Evolutionary conservation across 768 basidiomycete genomes (phyloP).

Genomic region (Rhizopogon rudus): DNA sequence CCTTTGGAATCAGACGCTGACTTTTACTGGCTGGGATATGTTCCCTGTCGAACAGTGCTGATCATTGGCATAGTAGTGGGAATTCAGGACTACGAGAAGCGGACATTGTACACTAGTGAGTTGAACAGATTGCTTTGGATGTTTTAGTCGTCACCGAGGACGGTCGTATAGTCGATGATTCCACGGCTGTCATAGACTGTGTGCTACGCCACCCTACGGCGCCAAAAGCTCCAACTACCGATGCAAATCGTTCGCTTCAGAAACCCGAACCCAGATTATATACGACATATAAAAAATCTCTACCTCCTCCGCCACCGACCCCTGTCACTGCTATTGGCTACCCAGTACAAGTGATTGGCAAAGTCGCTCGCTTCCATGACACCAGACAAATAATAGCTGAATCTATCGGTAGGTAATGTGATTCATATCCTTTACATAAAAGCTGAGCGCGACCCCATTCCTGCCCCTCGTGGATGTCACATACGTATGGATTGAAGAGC

Average conservation of each 20-base stretch:
- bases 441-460: not conserved
- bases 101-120: constrained; percentile 56
- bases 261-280: not conserved
- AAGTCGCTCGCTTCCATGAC: constrained; percentile 33
- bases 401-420: constrained; percentile 40
- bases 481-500: constrained; percentile 24
- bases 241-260: constrained; percentile 5
- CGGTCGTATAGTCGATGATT: constrained; percentile 61
- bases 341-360: constrained; percentile 43
- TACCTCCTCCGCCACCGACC: constrained; percentile 18
- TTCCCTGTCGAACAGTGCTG: constrained; percentile 62
- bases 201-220: constrained; percentile 34
- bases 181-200: constrained; percentile 71
- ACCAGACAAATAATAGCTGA: constrained; percentile 44
- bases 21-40: constrained; percentile 66
- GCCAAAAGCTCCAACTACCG: constrained; percentile 6
- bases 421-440: not conserved
- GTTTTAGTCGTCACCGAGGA: constrained; percentile 1
- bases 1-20: constrained; percentile 37
- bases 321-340: constrained; percentile 43
- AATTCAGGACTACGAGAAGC: constrained; percentile 52
- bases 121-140: not conserved
- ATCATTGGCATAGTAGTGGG: constrained; percentile 65
- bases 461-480: too few species aligned
- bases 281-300: not conserved